Base-by-base conservation (phyloP, 352 stramenopile species). In the Phytophthora sp. region DNA sequence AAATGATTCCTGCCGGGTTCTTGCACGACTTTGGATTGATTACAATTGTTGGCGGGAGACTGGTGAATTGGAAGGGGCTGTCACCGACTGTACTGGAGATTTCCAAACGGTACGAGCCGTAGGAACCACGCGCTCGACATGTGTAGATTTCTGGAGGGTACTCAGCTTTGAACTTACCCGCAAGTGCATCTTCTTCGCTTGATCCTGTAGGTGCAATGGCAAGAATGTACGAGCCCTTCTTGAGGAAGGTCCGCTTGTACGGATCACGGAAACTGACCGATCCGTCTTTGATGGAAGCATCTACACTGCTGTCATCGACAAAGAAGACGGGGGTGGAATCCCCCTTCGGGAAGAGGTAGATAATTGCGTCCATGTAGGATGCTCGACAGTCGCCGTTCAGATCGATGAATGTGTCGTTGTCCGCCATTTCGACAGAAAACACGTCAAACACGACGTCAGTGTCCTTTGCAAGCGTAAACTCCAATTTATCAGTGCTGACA, bases 321-420 rank as follows among this genome's bases (percentile, higher is more conserved):
- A 69, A 58, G 17, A 87, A 65, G 7, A 62, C 54, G 12, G 43
- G 55, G 15, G 27, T 69, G 3, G 54, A 42, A 10, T 73, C 42
- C 20, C 60, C 73, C 2, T 80, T 55, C 0, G 51, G 45, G 50
- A 82, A 91, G 35, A 91, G 62, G 31, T 75, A 87, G 13, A 91
- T 50, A 4, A 83, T 69, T 0, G 80, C 54, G 50, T 89, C 79
- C 20, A 88, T 32, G 54, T 89, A 91, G 4, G 55, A 69, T 9
- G 76, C 72, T 5, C 66, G 58, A 53, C 82, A 89, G 55, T 91
- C 82, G 13, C 59, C 49, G 63, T 92, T 92, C n/a, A 89, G 30
- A 43, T 92, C 83, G 1, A 55, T 13, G 51, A 67, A 92, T 5
- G 56, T 62, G 44, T 80, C 66, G 23, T 66, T 62, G 39, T 90